Base-by-base conservation (phyloP, 2,329 filamentous ascomycete genomes). In the Byssoonygena ceratinophila region DNA sequence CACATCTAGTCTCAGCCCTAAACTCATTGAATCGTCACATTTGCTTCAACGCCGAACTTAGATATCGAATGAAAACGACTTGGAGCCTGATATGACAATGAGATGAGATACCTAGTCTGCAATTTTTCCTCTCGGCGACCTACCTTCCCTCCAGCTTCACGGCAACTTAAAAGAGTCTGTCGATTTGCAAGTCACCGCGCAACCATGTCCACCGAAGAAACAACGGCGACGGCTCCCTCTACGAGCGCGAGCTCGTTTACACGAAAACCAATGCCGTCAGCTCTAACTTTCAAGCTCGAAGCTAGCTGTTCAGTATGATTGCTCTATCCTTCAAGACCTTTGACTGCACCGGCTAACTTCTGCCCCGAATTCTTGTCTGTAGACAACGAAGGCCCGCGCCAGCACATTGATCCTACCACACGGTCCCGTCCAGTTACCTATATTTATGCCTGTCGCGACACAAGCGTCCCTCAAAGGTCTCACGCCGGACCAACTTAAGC, bases 401-500 rank as follows among this genome's bases (percentile, higher is more conserved):
- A 92, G 92, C 50, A 82, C 81, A 54, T 77, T 98, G 51, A 85
- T 83, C 45, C 82, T 98, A 23, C 91, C 92, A 47, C 94, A 98
- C 80, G 92, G 92, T 54, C 78, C 84, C 1, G 90, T 98, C 23
- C 81, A 85, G 61, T 79, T 97, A 27, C 92, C 94, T 6, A 82
- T 97, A 54, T 98, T 98, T 70, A 98, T 98, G 92, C 92, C 92
- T 14, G 92, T 98, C 40, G 92, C 92, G 27, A 98, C 92, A 0
- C 92, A 98, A 70, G 92, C 87, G 0, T 95, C 91, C 0, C 76
- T 98, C 36, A 98, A 98, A 67, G 92, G 92, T 40, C 72, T 98
- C 52, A 97, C 92, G 0, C 89, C 91, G 1, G 84, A 91, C 59
- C 92, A 98, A 65, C 76, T 98, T 1, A 90, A 92, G 62, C 83